Conservation (phyloP, 441 rosid species). For the Eutrema salsugineum region DNA sequence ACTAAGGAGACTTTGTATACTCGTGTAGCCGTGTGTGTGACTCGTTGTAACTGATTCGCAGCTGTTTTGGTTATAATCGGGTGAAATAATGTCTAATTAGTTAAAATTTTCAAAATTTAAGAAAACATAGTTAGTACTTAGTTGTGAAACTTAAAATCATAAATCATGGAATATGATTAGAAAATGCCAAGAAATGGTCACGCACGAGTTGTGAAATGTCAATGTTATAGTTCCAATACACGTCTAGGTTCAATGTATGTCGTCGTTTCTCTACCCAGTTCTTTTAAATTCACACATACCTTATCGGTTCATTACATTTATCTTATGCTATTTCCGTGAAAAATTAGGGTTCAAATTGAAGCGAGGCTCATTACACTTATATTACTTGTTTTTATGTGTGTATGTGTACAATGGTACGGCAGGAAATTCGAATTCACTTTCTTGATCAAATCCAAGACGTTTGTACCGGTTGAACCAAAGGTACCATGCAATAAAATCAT, state of each 20-base stretch:
- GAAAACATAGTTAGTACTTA: background rate
- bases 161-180: background rate
- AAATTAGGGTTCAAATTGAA: background rate
- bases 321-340: background rate
- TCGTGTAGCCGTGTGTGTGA: no score
- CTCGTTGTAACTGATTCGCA: background rate
- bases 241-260: slow-evolving; percentile 54
- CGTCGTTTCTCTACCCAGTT: background rate
- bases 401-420: background rate
- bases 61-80: background rate
- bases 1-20: no score
- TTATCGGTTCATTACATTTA: background rate
- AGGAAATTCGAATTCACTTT: background rate
- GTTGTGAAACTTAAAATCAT: background rate
- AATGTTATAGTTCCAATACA: background rate
- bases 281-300: slow-evolving; percentile 9
- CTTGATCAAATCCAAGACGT: background rate
- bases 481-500: background rate
- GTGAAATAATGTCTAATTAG: background rate
- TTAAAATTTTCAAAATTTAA: background rate
- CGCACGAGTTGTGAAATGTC: background rate
- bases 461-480: background rate
- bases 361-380: background rate
- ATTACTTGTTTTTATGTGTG: background rate
- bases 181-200: background rate